Evolutionary conservation across 306 rosid genomes (phyloP).

Genomic region (Elaeagnus macrophylla): DNA sequence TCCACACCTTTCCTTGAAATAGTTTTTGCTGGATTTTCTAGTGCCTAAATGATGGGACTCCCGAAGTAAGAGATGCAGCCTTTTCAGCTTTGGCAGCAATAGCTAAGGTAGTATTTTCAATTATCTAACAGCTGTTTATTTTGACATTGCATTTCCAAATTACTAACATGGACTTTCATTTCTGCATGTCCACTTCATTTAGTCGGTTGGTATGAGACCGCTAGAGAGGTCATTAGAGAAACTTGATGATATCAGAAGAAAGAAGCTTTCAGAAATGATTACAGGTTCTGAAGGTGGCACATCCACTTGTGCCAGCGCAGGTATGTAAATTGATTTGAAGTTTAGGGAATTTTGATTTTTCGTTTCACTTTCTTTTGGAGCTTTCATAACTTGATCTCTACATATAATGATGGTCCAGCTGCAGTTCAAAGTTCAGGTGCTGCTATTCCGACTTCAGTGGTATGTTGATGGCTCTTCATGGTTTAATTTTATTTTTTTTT

Average conservation of each 20-base stretch:
- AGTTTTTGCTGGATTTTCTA: conserved; percentile 29
- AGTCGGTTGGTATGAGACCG: conserved; percentile 98
- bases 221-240: conserved; percentile 87
- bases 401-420: conserved; percentile 36
- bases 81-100: conserved; percentile 84
- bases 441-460: conserved; percentile 33
- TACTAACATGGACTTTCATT: conserved; percentile 16
- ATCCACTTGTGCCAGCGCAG: conserved; percentile 46
- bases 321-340: conserved; percentile 30
- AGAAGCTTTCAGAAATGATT: conserved; percentile 95
- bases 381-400: conserved; percentile 8
- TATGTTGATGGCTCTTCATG: conserved; percentile 4
- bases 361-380: background rate
- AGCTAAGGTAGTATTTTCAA: conserved; percentile 63
- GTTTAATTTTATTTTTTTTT: no score
- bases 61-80: conserved; percentile 97
- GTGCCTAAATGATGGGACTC: conserved; percentile 91
- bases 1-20: background rate
- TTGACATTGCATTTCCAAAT: conserved; percentile 3
- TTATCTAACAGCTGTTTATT: background rate
- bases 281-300: conserved; percentile 72
- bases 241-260: conserved; percentile 93
- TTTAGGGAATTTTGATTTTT: conserved; percentile 1
- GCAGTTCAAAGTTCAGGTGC: conserved; percentile 61
- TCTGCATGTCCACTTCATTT: conserved; percentile 19